A percentile compares a stretch with the other conserved stretches of the same genome.
These are phyloP conservation scores for Asterionellopsis glacialis DNA, from an alignment of 108 stramenopile genomes.

Conservation along the genomic window DNA sequence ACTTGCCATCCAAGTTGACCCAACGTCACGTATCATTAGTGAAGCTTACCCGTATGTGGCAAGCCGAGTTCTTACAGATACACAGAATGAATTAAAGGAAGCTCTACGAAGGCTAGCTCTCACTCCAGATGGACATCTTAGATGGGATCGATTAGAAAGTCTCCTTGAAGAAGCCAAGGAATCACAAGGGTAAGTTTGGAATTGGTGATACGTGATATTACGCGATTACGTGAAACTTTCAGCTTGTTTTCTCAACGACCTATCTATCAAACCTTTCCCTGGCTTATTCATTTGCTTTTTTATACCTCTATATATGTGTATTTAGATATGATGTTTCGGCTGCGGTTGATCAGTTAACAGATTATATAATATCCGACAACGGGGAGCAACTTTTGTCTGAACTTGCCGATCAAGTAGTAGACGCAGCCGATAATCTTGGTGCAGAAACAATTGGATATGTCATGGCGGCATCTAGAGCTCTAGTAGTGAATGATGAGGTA, in stretches of 20 bases:
- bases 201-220: no score
- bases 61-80: conserved; percentile 88
- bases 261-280: no score
- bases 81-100: conserved; percentile 79
- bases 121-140: conserved; percentile 70
- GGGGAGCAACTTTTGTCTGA: conserved; percentile 67
- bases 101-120: conserved; percentile 77
- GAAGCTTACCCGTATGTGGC: conserved; percentile 96
- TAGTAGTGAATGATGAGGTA: conserved; percentile 61
- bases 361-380: conserved; percentile 80
- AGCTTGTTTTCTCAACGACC: no score
- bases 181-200: conserved; percentile 35
- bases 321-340: conserved; percentile 75
- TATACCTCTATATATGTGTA: no score
- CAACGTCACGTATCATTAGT: conserved; percentile 80
- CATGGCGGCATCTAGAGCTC: conserved; percentile 42
- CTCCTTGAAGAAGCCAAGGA: conserved; percentile 80
- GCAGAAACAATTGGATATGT: conserved; percentile 60
- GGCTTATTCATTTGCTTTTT: no score
- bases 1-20: conserved; percentile 92
- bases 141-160: conserved; percentile 89
- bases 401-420: conserved; percentile 67
- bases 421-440: conserved; percentile 73
- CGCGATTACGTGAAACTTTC: no score
- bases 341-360: conserved; percentile 78